These are phyloP conservation scores for Suillus plorans DNA, from an alignment of 768 basidiomycete genomes.

Conservation along the genomic window DNA sequence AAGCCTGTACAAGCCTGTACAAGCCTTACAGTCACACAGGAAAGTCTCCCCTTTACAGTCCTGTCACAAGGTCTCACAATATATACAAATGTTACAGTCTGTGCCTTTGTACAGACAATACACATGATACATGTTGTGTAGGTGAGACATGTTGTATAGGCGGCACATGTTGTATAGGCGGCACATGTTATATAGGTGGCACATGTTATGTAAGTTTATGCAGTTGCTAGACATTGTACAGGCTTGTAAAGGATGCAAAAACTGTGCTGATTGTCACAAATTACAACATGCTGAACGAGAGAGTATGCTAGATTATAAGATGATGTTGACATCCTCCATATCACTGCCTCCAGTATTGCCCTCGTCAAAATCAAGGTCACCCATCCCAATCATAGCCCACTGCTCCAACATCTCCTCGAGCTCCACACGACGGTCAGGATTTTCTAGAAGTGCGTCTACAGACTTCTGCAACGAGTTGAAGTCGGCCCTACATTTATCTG, in stretches of 20 bases:
- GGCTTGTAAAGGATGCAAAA: not conserved
- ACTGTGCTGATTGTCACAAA: not conserved
- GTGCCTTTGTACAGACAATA: too few relatives aligned
- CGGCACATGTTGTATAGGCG: too few relatives aligned
- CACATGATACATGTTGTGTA: too few relatives aligned
- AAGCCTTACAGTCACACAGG: too few relatives aligned
- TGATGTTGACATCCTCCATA: not conserved
- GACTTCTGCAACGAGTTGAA: not conserved
- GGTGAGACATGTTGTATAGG: too few relatives aligned
- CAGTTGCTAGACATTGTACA: not conserved
- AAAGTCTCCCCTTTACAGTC: too few relatives aligned
- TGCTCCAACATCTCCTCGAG: not conserved
- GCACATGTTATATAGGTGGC: too few relatives aligned
- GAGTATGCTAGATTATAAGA: not conserved
- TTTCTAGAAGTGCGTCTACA: not conserved
- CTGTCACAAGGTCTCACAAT: too few relatives aligned
- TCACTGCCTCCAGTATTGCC: not conserved
- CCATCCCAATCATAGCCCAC: not conserved
- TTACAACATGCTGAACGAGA: not conserved
- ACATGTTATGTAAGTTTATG: too few relatives aligned
- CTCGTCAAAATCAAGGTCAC: not conserved
- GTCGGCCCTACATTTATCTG: not conserved
- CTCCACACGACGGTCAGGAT: not conserved
- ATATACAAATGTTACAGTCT: too few relatives aligned
- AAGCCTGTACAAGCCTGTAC: too few relatives aligned